A percentile compares a stretch with the other conserved stretches of the same genome.
These are phyloP conservation scores for Rhizophlyctis rosea DNA, from an alignment of 192 early-diverging fungal genomes.

Conservation along the genomic window DNA sequence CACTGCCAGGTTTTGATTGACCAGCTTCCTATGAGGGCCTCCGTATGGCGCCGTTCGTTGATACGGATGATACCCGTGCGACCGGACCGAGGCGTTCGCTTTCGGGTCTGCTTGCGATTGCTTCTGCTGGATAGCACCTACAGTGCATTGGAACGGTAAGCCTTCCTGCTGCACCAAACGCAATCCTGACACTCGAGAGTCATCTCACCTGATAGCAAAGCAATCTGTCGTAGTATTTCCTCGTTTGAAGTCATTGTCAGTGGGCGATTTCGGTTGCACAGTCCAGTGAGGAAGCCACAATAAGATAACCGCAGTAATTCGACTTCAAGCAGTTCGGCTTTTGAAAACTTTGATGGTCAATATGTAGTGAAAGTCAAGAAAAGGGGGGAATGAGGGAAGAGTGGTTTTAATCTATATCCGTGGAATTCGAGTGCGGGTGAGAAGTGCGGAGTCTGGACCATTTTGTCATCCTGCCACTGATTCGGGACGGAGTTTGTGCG, in stretches of 20 bases:
- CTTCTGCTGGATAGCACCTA: neutral
- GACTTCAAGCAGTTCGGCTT: too few species aligned
- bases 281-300: too few species aligned
- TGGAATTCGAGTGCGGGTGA: too few species aligned
- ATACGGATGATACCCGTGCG: neutral
- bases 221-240: conserved; percentile 26
- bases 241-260: conserved; percentile 12
- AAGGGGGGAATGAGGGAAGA: too few species aligned
- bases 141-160: neutral
- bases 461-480: too few species aligned
- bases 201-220: conserved; percentile 16
- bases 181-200: neutral
- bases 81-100: neutral
- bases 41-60: neutral
- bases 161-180: neutral
- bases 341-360: too few species aligned
- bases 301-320: too few species aligned
- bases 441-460: too few species aligned
- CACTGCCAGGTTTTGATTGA: too few species aligned
- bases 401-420: too few species aligned
- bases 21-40: neutral
- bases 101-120: neutral
- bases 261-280: neutral
- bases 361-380: too few species aligned
- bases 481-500: too few species aligned